Evolutionary conservation across 2,329 filamentous ascomycete genomes (phyloP).

Genomic region (Penicillium sp.): DNA sequence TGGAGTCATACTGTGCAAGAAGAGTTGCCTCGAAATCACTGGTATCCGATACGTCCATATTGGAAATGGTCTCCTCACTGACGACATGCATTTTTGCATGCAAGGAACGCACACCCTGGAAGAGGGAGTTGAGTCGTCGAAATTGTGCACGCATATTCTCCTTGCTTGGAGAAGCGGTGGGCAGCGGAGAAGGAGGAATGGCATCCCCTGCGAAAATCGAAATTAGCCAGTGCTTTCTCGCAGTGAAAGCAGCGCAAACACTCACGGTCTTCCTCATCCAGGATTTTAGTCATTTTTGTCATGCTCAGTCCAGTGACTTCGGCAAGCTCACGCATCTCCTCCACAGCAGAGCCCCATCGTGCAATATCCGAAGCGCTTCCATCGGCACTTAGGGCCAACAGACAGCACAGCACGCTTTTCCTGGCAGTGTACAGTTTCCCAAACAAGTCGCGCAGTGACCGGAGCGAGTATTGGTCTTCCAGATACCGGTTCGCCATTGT

Average conservation of each 20-base stretch:
- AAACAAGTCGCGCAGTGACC: constrained; percentile 73
- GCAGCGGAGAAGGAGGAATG: constrained; percentile 51
- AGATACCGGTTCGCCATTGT: constrained; percentile 61
- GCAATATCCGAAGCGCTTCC: constrained; percentile 70
- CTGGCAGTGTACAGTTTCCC: constrained; percentile 74
- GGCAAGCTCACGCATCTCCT: constrained; percentile 65
- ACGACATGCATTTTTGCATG: constrained; percentile 93
- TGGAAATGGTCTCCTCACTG: constrained; percentile 79
- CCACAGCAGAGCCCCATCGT: constrained; percentile 72
- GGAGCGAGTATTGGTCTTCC: constrained; percentile 72
- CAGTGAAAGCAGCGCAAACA: constrained; percentile 18
- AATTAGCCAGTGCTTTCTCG: constrained; percentile 11
- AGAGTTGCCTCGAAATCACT: constrained; percentile 72
- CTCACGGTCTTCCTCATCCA: constrained; percentile 76
- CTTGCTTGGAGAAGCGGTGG: constrained; percentile 66
- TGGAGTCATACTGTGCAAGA: constrained; percentile 88
- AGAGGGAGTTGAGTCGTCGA: constrained; percentile 80
- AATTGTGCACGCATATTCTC: constrained; percentile 83
- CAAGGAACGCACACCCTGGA: constrained; percentile 80
- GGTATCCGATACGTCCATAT: constrained; percentile 64
- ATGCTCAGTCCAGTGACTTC: constrained; percentile 58
- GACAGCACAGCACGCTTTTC: constrained; percentile 80
- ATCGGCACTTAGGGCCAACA: constrained; percentile 78
- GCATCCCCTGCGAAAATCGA: constrained; percentile 32
- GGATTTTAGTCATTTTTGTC: constrained; percentile 60